phyloP scores from a whole-genome alignment of 441 rosid species.

The Populus hybrid region DNA sequence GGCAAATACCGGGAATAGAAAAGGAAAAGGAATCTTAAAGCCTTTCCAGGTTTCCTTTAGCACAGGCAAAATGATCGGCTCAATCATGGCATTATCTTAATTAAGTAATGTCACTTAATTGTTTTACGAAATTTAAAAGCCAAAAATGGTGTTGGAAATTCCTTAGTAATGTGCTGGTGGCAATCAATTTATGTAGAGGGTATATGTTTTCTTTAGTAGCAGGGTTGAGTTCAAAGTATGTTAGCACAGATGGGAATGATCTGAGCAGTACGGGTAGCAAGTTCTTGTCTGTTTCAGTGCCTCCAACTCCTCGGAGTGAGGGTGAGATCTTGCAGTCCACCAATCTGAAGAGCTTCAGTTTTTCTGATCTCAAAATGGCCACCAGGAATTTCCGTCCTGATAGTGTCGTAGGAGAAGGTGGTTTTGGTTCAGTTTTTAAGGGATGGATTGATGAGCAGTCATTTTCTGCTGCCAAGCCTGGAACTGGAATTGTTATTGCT shows the following conservation, averaged over 20 bases:
- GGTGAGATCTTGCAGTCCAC: slow-evolving; percentile 78
- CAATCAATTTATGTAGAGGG: neutral
- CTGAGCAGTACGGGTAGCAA: slow-evolving; percentile 50
- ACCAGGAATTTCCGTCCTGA: slow-evolving; percentile 87
- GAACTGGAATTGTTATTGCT: slow-evolving; percentile 81
- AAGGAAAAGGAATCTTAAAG: neutral
- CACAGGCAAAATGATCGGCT: neutral
- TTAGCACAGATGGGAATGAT: slow-evolving; percentile 46
- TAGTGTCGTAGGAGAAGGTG: slow-evolving; percentile 32
- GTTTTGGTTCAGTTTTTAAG: slow-evolving; percentile 76
- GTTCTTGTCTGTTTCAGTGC: slow-evolving; percentile 44
- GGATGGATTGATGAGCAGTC: slow-evolving; percentile 88
- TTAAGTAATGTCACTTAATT: neutral
- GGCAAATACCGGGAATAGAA: neutral
- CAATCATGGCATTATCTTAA: neutral
- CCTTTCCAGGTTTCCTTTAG: too few relatives aligned
- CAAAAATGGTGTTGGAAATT: neutral
- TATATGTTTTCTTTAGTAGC: neutral
- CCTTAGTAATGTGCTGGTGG: neutral
- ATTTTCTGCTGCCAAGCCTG: slow-evolving; percentile 66
- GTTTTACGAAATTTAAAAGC: too few relatives aligned
- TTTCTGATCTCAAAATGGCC: slow-evolving; percentile 59
- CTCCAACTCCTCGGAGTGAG: slow-evolving; percentile 66
- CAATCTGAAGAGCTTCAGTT: slow-evolving; percentile 65
- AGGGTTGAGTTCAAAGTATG: slow-evolving; percentile 62